Evolutionary conservation across 1,284 basidiomycete species (phyloP).

Genomic region (Ceratobasidium sp.): DNA sequence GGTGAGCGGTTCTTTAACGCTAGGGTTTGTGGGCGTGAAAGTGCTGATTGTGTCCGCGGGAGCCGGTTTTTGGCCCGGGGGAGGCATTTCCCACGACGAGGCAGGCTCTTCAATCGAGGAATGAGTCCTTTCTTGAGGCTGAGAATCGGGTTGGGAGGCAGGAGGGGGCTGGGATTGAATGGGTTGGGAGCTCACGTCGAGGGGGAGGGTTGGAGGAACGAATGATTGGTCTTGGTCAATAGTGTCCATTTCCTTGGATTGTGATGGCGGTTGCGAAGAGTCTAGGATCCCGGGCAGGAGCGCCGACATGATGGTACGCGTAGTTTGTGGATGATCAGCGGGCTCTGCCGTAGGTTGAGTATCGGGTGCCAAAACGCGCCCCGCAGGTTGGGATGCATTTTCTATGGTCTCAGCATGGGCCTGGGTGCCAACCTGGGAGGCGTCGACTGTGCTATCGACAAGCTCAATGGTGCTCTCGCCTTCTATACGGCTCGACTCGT

Average conservation of each 20-base stretch:
- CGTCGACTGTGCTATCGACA: neutral
- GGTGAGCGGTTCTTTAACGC: neutral
- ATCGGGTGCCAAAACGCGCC: neutral
- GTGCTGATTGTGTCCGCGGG: conserved; percentile 21
- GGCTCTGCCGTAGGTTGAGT: neutral
- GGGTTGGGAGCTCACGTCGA: neutral
- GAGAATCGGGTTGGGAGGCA: neutral
- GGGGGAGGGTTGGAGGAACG: neutral
- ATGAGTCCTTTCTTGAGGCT: conserved; percentile 15
- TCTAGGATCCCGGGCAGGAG: neutral
- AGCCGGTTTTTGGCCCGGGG: neutral
- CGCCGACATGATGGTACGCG: neutral
- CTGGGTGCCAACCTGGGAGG: neutral
- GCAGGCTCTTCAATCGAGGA: conserved; percentile 26
- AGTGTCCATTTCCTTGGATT: neutral
- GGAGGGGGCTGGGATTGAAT: neutral
- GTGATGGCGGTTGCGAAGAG: neutral
- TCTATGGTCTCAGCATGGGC: neutral
- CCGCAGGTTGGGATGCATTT: neutral
- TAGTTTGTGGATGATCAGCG: neutral
- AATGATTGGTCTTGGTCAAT: neutral
- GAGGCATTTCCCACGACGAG: conserved; percentile 16
- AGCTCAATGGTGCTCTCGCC: conserved; percentile 17
- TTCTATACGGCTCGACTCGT: neutral
- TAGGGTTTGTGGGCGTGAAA: conserved; percentile 31